Percentiles rank a stretch among this genome's conserved stretches.
These are phyloP conservation scores for Russula emetica DNA, from an alignment of 768 basidiomycete genomes.

Conservation along the genomic window DNA sequence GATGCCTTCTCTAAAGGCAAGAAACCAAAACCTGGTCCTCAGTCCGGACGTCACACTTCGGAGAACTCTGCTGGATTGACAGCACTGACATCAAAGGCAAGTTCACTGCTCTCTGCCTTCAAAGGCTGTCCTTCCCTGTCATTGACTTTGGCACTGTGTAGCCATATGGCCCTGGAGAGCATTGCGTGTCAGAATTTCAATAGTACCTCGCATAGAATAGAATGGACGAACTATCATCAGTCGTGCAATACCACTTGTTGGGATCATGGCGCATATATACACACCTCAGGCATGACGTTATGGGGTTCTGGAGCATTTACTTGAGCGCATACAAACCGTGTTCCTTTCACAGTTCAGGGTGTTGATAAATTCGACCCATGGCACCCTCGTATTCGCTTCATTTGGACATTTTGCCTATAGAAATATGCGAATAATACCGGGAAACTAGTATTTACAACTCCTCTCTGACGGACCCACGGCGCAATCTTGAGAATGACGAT, in stretches of 20 bases:
- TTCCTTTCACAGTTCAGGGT: slow-evolving; percentile 37
- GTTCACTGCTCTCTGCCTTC: slow-evolving; percentile 21
- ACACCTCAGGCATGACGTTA: background rate
- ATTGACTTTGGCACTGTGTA: slow-evolving; percentile 32
- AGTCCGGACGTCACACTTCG: slow-evolving; percentile 77
- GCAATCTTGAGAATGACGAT: slow-evolving; percentile 49
- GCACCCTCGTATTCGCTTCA: slow-evolving; percentile 53
- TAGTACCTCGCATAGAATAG: slow-evolving; percentile 35
- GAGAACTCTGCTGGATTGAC: slow-evolving; percentile 94
- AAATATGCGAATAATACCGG: slow-evolving; percentile 49
- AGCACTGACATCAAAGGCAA: slow-evolving; percentile 67
- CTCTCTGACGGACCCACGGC: slow-evolving; percentile 36
- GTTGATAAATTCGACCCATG: slow-evolving; percentile 70
- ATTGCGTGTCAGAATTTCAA: slow-evolving; percentile 79
- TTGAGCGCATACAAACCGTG: slow-evolving; percentile 13
- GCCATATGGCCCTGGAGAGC: slow-evolving; percentile 94
- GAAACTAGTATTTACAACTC: slow-evolving; percentile 59
- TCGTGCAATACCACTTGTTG: background rate
- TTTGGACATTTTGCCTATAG: background rate
- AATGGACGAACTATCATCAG: background rate
- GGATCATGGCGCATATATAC: background rate
- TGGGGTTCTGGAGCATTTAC: background rate
- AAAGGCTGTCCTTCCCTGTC: slow-evolving; percentile 16
- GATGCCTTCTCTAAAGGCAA: slow-evolving; percentile 75
- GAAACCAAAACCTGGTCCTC: slow-evolving; percentile 92